Base-by-base conservation (phyloP, 1,284 basidiomycete genomes). In the Ustilago tritici region DNA sequence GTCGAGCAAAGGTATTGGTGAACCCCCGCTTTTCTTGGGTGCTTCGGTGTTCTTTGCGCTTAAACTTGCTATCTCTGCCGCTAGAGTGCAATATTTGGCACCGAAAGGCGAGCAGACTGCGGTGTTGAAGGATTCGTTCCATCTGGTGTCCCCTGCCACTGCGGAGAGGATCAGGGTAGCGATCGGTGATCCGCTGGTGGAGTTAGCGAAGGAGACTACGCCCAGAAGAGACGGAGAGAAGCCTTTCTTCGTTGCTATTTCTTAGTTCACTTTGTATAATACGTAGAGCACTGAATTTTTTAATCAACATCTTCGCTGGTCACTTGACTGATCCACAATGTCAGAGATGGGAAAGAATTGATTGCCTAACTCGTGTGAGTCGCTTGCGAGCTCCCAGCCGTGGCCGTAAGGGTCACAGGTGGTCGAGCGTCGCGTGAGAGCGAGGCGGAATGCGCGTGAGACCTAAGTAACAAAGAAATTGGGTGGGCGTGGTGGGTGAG, bases 11-110 rank as follows among this genome's bases (percentile, higher is more conserved):
- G 81, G 81, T 11, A 75, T 82, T 9, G 81, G 81, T 19, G 81
- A 87, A 52, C 87, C 87, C 15, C 87, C 87, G 35, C 77, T 87
- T 60, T 86, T 86, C 76, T 68, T 87, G 38, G 86, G 86, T 15
- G 63, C 64, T 9, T 74, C 79, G 3, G 85, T 85, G 8, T 82
- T 82, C 54, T 82, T 86, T 60, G 86, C 86, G 5, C 72, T 87
- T 10, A 82, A 84, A 17, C 73, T 86, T 34, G 86, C 86, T 8
- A 79, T 87, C 40, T 56, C 72, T 2, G 80, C 82, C 6, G 85
- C 83, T 2, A 67, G 87, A 4, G 55, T 53, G 40, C 85, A 87
- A 32, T 79, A 79, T 19, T 23, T 34, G 15, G 35, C 47, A n/a
- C 10, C 41, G 15, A 49, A 32, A 62, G 78, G 1, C 23, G 78